Base-by-base conservation (phyloP, 768 basidiomycete species). In the Termitomyces sp. region DNA sequence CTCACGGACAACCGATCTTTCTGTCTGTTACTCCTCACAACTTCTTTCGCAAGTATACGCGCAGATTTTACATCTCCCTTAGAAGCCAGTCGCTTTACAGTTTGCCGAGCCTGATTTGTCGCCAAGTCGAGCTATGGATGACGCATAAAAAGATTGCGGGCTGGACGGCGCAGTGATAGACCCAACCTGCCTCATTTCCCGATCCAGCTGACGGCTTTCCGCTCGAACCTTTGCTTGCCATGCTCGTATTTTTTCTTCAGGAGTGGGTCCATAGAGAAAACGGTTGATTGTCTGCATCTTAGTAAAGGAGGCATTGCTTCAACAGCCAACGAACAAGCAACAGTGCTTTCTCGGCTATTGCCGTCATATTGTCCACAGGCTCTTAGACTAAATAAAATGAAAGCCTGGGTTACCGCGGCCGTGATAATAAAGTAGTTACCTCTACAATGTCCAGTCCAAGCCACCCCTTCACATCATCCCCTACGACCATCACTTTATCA, bases 1-100 rank as follows among this genome's bases (percentile, higher is more conserved):
- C 87, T 89, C 59, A 93, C 91, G 52, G 91, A 88, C 56, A 99
- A 72, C 44, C 93, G 79, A 69, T 96, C 91, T 70, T 94, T 92
- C 79, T 98, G 96, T 71, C 93, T 96, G 67, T 91, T 84, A 67
- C 89, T 95, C 63, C 95, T 77, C 5, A 98, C 94, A n/a, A 99
- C 86, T 70, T 98, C 97, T 61, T 79, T 84, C 1, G 97, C 96
- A 45, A 99, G 77, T 67, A 98, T 89, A 42, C 91, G 85, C 1
- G 96, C 95, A 56, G 88, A 92, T 74, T 94, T 96, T 48, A 88
- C 79, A 67, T 98, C 96, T 30, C 94, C 94, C 67, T 95, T 94
- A 56, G 78, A 76, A 2, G 94, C 97, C 41, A 98, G 81, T 65
- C 91, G 87, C 72, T 95, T 98, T 45, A 98, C 86, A 23, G 86